A percentile compares a stretch with the other conserved stretches of the same genome.
Evolutionary conservation across 495 filamentous ascomycete species (phyloP).

Genomic region (Rhypophila decipiens): DNA sequence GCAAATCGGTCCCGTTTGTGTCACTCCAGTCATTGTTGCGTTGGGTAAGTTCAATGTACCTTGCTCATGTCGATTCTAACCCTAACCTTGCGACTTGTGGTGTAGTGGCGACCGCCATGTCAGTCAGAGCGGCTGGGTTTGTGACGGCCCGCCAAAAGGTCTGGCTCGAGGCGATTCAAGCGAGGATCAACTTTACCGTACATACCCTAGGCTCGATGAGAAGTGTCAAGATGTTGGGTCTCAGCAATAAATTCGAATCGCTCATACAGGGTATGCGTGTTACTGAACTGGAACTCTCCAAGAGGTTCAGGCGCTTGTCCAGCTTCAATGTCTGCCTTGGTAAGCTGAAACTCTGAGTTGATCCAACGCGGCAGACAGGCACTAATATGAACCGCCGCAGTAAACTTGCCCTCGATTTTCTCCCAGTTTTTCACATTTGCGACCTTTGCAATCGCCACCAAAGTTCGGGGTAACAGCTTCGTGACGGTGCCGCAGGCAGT

Average conservation of each 20-base stretch:
- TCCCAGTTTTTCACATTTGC: slow-evolving; percentile 16
- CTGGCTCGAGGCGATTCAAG: slow-evolving; percentile 33
- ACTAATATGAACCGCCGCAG: slow-evolving; percentile 2
- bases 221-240: slow-evolving; percentile 35
- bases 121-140: slow-evolving; percentile 13
- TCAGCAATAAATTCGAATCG: slow-evolving; percentile 19
- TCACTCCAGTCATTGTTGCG: slow-evolving; percentile 13
- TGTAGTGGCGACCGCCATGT: neutral
- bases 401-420: slow-evolving; percentile 14
- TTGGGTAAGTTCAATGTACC: slow-evolving; percentile 5
- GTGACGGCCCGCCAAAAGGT: slow-evolving; percentile 17
- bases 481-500: slow-evolving; percentile 13
- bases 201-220: slow-evolving; percentile 34
- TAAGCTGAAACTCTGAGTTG: neutral
- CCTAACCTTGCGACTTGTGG: neutral
- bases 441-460: slow-evolving; percentile 19
- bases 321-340: slow-evolving; percentile 8
- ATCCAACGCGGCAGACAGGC: neutral
- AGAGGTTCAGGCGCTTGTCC: slow-evolving; percentile 9
- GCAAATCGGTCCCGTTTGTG: slow-evolving; percentile 7
- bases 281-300: slow-evolving; percentile 38
- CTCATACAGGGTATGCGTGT: slow-evolving; percentile 45
- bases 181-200: slow-evolving; percentile 25
- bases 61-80: neutral
- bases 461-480: slow-evolving; percentile 10